These are phyloP conservation scores for Diaporthe citri DNA, from an alignment of 2,329 filamentous ascomycete species.

Conservation along the genomic window DNA sequence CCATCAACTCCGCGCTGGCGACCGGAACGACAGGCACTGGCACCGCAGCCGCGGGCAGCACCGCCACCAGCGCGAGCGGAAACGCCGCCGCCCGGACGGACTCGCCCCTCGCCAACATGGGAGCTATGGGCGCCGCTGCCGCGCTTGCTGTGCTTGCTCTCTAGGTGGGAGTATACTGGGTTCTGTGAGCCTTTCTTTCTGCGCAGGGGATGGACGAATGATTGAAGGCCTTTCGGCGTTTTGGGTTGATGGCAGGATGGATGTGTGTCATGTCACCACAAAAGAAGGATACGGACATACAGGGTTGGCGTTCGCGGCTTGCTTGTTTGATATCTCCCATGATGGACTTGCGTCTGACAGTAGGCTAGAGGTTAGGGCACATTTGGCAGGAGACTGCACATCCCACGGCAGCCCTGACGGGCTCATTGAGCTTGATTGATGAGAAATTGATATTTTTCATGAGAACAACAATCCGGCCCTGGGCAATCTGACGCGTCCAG, in stretches of 20 bases:
- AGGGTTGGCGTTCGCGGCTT: constrained; percentile 9
- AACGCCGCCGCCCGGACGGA: constrained; percentile 28
- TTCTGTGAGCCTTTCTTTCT: not conserved
- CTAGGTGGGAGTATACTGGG: not conserved
- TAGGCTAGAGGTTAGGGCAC: not conserved
- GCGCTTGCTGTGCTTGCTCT: constrained; percentile 37
- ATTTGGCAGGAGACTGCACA: not conserved
- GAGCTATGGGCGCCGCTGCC: constrained; percentile 36
- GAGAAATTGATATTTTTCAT: constrained; percentile 15
- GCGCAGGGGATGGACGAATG: not conserved
- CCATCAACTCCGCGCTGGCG: constrained; percentile 29
- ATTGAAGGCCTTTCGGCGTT: constrained; percentile 2
- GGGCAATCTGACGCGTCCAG: no score
- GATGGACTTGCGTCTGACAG: not conserved
- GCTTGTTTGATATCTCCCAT: not conserved
- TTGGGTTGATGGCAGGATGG: not conserved
- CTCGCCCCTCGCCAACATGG: constrained; percentile 32
- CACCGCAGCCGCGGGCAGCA: not conserved
- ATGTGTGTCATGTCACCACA: not conserved
- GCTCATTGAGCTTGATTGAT: not conserved
- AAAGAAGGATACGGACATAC: not conserved
- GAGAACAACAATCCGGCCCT: not conserved
- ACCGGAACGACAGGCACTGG: constrained; percentile 19
- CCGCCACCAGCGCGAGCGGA: constrained; percentile 9
- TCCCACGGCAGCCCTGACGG: not conserved